phyloP scores from a whole-genome alignment of 495 filamentous ascomycete species.

The Penicillium daleae region DNA sequence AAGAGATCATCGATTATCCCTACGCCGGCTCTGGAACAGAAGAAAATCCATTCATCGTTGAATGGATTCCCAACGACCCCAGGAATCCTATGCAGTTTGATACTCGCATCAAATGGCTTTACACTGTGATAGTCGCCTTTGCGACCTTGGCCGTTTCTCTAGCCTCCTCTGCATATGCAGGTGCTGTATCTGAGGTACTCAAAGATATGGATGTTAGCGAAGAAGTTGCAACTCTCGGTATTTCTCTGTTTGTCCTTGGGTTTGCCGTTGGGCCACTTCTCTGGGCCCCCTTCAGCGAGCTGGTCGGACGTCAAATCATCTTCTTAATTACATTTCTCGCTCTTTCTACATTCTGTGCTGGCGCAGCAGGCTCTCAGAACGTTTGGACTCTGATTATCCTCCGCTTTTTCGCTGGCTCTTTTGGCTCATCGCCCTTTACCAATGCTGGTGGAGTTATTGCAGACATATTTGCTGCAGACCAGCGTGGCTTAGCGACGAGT shows the following conservation, averaged over 20 bases:
- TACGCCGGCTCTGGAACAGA: slow-evolving; percentile 67
- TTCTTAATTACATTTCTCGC: slow-evolving; percentile 62
- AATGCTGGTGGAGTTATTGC: slow-evolving; percentile 70
- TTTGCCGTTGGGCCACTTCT: slow-evolving; percentile 34
- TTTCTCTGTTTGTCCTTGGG: slow-evolving; percentile 56
- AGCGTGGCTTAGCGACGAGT: slow-evolving; percentile 61
- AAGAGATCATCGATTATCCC: slow-evolving; percentile 50
- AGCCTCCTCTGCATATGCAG: slow-evolving; percentile 69
- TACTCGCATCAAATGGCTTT: slow-evolving; percentile 60
- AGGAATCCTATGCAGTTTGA: slow-evolving; percentile 64
- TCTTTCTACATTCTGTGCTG: slow-evolving; percentile 66
- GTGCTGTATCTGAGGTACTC: slow-evolving; percentile 57
- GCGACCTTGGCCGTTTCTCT: slow-evolving; percentile 73
- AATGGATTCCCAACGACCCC: slow-evolving; percentile 65
- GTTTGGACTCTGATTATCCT: slow-evolving; percentile 65
- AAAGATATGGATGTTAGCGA: slow-evolving; percentile 47
- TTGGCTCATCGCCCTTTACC: slow-evolving; percentile 67
- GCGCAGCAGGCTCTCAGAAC: slow-evolving; percentile 59
- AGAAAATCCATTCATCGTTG: slow-evolving; percentile 68
- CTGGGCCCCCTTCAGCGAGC: slow-evolving; percentile 58
- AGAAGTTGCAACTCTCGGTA: slow-evolving; percentile 56
- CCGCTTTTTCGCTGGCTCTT: slow-evolving; percentile 71
- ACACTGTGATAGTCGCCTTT: slow-evolving; percentile 62
- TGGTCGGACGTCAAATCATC: slow-evolving; percentile 67
- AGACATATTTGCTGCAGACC: slow-evolving; percentile 63